Base-by-base conservation (phyloP, 371 early-diverging fungal species). In the Apophysomyces sp. region DNA sequence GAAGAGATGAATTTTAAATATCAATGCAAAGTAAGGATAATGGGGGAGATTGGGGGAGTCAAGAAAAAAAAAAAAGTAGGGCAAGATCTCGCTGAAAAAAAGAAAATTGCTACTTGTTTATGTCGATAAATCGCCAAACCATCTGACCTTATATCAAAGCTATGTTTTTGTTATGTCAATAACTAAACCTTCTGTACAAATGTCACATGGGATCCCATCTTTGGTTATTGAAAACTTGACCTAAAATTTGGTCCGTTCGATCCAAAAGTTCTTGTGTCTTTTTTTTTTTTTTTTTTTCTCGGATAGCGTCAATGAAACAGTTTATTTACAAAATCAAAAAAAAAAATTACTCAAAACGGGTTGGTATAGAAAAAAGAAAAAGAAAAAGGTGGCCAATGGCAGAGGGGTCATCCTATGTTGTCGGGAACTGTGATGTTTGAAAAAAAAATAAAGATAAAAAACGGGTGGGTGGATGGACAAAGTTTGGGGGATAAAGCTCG, bases 371-470 rank as follows among this genome's bases (percentile, higher is more conserved):
- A 37, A 11, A 44, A 44, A 21, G 49, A 21, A 44, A 44, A 44
- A 21, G 27, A 0, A 4, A 21, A 4, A 44, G 21, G 16, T n/a
- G 21, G 49, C 8, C 9, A 44, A 8, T n/a, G 49, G 21, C 5
- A n/a, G 24, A 44, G 21, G 8, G 49, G 24, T 4, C 18, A 21
- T 44, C 7, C 9, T 21, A 44, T 26, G 49, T 21, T n/a, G n/a
- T 18, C 8, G 18, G 16, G 9, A 9, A 8, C 49, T 21, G 24
- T 57, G 60, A 5, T 56, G 60, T 60, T 54, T 49, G 39, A 57
- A 32, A 18, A 49, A 58, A 5, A 60, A 36, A 44, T n/a, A n/a
- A n/a, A n/a, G n/a, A n/a, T n/a, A 59, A 55, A 55, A 57, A 60
- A 26, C 57, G 60, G 41, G 57, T 62, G 37, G 24, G 30, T 12